Base-by-base conservation (phyloP, 2,329 filamentous ascomycete species). In the Aspergillus sojae region DNA sequence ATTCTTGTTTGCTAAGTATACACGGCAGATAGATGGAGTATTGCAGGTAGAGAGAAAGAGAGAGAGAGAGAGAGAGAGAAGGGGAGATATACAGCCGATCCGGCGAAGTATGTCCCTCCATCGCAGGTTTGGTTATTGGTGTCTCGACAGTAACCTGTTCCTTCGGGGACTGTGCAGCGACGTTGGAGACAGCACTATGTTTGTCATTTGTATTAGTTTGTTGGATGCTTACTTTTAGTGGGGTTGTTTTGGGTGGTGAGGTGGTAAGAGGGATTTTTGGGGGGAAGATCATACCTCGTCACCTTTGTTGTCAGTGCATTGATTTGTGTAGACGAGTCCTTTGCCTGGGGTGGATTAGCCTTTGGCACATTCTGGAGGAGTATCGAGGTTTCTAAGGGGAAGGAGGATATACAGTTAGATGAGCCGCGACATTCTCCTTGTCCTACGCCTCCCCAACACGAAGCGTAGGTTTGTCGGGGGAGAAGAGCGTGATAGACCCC, bases 121-220 rank as follows among this genome's bases (percentile, higher is more conserved):
- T 50, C 54, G 28, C 64, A 65, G 12, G 64, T 65, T 50, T 65
- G 64, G 50, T 65, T 65, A 43, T 60, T 21, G 32, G 19, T 45
- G 23, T 65, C 60, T 28, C 39, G 52, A 43, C 64, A 65, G 30
- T 50, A 63, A 2, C 64, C 64, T 14, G 19, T 28, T 9, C 64
- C 64, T 30, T 53, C 39, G 10, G 28, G 16, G 34, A 60, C 57
- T 30, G 46, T 45, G 50, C 64, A 65, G 19, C 16, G 5, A 32
- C 26, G 54, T 12, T 58, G 50, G 55, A 65, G 55, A 30, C 64
- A 65, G 61, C 64, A 65, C 64, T 64, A 19, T 30, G 5, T 30
- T 36, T 28, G 46, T 50, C 23, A 30, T 26, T 48, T 26, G 12
- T 19, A 12, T 48, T 48, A 48, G 45, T 28, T 12, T 46, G 43